Evolutionary conservation across 2,329 filamentous ascomycete genomes (phyloP), one percentile per base, ranked within the genome.

Genomic region (Stemphylium lycopersici): DNA sequence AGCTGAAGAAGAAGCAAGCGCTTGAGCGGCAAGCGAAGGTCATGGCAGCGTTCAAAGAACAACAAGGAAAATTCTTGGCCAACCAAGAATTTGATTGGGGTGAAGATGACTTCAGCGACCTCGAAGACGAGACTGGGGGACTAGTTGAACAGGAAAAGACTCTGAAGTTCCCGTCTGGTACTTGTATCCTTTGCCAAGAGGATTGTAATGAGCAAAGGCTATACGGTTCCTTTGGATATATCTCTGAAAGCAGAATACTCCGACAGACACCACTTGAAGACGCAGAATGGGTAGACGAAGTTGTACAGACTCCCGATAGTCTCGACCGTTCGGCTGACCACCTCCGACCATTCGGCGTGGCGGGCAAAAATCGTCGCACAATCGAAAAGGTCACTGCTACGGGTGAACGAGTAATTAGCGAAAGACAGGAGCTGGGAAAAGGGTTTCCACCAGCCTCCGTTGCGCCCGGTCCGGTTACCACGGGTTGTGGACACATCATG

Each of bases 401-500:
- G 38, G 93, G 93, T 12, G 82, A 88, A 34, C 84, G 85, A 34
- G 87, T 93, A 42, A 80, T 85, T 32, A 84, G 86, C 4, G 91
- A 96, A 72, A 86, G 90, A 43, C 90, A 96, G 75, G 87, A 87
- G 5, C 84, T 99, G 42, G 93, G 93, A 29, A 96, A 93, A 75
- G 95, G 95, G 0, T 99, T 96, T 69, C 89, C 91, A 2, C 81
- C 87, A 6, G 80, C 83, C 8, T 81, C 86, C 36, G 86, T 86
- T 31, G 81, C 83, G 24, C 81, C 84, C 15, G 95, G 93, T 0
- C 90, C 93, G 0, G 89, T 98, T 1, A 90, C 93, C 10, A 90
- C 90, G 32, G 91, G 93, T 8, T 99, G 95, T 75, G 95, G 95
- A 2, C 95, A 99, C 74, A 96, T 99, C 69, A 99, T 99, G 95